Evolutionary conservation across 768 basidiomycete species (phyloP).

Genomic region (Hydnum rufescens): DNA sequence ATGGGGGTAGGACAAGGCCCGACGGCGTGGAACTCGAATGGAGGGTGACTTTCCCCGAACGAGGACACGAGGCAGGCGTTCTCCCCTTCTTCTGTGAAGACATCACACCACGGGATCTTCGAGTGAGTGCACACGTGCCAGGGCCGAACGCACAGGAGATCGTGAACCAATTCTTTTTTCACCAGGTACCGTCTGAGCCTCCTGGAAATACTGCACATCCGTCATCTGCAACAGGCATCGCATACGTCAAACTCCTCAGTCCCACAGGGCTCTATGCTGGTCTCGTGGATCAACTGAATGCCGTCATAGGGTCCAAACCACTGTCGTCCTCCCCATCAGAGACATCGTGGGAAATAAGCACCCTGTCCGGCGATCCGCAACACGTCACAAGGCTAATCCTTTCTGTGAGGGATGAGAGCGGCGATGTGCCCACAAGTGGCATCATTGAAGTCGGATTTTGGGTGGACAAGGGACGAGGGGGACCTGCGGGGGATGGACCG

Average conservation of each 20-base stretch:
- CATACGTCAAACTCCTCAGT: conserved; percentile 29
- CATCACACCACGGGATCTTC: conserved; percentile 35
- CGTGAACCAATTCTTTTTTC: conserved; percentile 3
- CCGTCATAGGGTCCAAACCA: conserved; percentile 29
- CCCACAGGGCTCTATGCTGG: conserved; percentile 15
- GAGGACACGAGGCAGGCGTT: conserved; percentile 11
- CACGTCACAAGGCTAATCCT: not conserved
- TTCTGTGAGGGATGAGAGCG: not conserved
- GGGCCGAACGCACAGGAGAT: not conserved
- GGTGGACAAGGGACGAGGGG: not conserved
- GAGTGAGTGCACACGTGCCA: conserved; percentile 26
- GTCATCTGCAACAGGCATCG: conserved; percentile 29
- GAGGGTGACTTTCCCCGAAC: conserved; percentile 29
- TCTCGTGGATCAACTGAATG: conserved; percentile 24
- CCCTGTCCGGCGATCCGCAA: too few species aligned
- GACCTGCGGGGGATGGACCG: too few species aligned
- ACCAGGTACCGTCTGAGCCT: conserved; percentile 31
- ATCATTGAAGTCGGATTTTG: not conserved
- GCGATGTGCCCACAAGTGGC: too few species aligned
- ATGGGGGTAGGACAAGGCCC: conserved; percentile 34
- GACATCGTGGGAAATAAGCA: not conserved
- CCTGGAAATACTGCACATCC: conserved; percentile 30
- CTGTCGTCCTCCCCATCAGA: not conserved
- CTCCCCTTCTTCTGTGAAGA: conserved; percentile 63
- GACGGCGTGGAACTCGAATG: conserved; percentile 40